Conservation (phyloP, 2,329 filamentous ascomycete species). For the Arthroderma sp. region DNA sequence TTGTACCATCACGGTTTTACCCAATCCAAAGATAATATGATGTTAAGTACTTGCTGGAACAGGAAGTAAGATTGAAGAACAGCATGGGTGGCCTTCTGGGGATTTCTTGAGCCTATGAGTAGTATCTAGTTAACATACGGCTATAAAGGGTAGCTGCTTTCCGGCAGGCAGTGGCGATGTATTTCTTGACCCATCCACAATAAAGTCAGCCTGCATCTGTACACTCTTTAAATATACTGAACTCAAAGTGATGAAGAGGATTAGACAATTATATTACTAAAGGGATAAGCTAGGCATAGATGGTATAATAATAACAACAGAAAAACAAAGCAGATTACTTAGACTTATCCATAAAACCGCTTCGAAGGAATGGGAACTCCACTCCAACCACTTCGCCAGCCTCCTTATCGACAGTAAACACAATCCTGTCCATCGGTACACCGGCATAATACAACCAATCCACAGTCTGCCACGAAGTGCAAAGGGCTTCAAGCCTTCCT, state of each 20-base stretch:
- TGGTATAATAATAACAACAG: neutral
- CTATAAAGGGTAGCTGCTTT: neutral
- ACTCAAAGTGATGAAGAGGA: neutral
- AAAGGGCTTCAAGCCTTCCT: conserved; percentile 17
- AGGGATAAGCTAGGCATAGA: no score
- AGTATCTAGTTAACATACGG: neutral
- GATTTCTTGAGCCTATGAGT: neutral
- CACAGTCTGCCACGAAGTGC: conserved; percentile 23
- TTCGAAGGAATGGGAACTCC: conserved; percentile 26
- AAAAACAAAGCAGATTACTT: neutral
- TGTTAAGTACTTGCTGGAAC: no score
- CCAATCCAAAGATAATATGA: no score
- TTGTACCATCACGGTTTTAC: no score
- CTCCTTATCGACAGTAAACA: conserved; percentile 21
- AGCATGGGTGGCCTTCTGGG: no score
- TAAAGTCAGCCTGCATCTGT: neutral
- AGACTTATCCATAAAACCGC: conserved; percentile 12
- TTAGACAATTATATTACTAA: neutral
- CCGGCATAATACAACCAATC: conserved; percentile 30
- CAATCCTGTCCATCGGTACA: conserved; percentile 25
- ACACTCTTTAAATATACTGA: neutral
- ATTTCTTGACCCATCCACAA: neutral
- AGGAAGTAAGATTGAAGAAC: no score
- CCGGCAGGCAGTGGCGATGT: neutral
- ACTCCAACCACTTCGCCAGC: conserved; percentile 20